phyloP scores from a whole-genome alignment of 176 grass and related monocot species.

The Raddia guianensis region DNA sequence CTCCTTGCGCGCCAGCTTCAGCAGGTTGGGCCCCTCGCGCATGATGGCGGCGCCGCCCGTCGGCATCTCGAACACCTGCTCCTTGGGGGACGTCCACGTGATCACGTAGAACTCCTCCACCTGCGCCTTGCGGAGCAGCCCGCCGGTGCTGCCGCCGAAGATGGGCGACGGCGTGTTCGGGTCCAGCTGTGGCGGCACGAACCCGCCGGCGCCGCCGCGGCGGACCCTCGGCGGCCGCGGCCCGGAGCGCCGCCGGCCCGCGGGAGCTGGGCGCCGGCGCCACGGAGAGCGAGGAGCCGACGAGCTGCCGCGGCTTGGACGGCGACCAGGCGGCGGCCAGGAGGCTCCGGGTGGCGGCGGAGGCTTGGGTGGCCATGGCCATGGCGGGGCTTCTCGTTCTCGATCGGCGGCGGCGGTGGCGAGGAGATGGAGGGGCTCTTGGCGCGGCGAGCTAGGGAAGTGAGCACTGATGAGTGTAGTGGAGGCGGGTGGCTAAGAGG shows the following conservation, averaged over 20 bases:
- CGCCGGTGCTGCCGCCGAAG: conserved; percentile 96
- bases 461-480: neutral
- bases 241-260: conserved; percentile 27
- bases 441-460: too few species aligned
- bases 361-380: conserved; percentile 87
- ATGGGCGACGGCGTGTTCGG: conserved; percentile 90
- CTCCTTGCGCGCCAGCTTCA: conserved; percentile 95
- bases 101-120: conserved; percentile 99
- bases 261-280: conserved; percentile 37
- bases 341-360: conserved; percentile 51
- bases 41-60: conserved; percentile 94
- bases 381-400: conserved; percentile 18
- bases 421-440: neutral
- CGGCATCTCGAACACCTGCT: conserved; percentile 99
- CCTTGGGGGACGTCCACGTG: conserved; percentile 95
- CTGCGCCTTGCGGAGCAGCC: conserved; percentile 94
- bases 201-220: conserved; percentile 58
- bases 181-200: conserved; percentile 95
- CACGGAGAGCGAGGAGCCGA: neutral
- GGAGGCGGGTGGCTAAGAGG: conserved; percentile 31
- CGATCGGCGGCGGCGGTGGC: neutral
- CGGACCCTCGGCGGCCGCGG: conserved; percentile 8
- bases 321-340: conserved; percentile 43
- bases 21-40: conserved; percentile 89
- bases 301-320: conserved; percentile 21